These are phyloP conservation scores for Fusarium mundagurra DNA, from an alignment of 2,329 filamentous ascomycete genomes.

Conservation along the genomic window DNA sequence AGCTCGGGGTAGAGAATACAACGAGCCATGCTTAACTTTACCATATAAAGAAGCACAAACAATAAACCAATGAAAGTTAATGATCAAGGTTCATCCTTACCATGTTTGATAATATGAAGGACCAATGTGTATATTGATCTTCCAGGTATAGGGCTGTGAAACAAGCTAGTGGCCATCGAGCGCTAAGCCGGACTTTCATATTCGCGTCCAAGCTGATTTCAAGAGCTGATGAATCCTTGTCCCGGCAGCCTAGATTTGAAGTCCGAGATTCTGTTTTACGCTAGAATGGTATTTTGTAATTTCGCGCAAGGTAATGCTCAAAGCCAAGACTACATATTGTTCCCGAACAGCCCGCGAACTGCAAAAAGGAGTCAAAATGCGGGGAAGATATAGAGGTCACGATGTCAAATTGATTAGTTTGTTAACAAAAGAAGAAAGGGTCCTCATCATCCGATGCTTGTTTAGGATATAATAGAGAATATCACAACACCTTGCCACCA, in stretches of 20 bases:
- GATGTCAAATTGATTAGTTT: not conserved
- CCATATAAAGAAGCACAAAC: too few species aligned
- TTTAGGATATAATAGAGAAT: too few species aligned
- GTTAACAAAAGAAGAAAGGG: not conserved
- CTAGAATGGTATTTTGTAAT: not conserved
- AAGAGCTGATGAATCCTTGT: fast-evolving
- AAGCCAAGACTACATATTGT: not conserved
- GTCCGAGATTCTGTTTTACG: not conserved
- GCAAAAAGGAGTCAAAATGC: not conserved
- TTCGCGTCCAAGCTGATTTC: not conserved
- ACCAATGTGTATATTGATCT: too few species aligned
- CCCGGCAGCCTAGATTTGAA: not conserved
- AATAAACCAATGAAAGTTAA: fast-evolving
- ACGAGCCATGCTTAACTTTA: too few species aligned
- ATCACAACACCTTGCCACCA: fast-evolving
- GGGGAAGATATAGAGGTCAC: not conserved
- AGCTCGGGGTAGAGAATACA: not conserved
- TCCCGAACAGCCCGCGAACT: not conserved
- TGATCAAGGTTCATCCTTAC: too few species aligned
- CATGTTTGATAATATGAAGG: not conserved
- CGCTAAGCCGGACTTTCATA: not conserved
- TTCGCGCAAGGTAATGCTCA: not conserved
- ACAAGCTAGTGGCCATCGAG: not conserved
- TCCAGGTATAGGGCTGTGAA: not conserved
- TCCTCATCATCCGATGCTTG: not conserved